phyloP scores from a whole-genome alignment of 176 grass and related monocot genomes.

The Juncus inflexus region DNA sequence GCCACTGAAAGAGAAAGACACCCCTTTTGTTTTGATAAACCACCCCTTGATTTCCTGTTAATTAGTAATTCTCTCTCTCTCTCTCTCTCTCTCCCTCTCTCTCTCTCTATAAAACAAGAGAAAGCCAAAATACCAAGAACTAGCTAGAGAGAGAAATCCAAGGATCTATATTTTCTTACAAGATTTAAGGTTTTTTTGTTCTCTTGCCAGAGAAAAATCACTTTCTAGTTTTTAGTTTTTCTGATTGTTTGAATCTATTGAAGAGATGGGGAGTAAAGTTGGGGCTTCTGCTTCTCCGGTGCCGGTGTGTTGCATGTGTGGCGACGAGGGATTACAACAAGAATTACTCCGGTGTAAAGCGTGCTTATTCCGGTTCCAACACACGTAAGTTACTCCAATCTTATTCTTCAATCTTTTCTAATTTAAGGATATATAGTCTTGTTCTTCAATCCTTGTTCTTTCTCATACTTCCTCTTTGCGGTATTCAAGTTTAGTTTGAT shows the following conservation, averaged over 20 bases:
- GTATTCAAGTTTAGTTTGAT: background rate
- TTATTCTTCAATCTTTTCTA: background rate
- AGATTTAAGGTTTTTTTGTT: background rate
- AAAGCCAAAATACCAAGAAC: constrained; percentile 14
- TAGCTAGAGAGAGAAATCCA: constrained; percentile 3
- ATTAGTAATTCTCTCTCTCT: background rate
- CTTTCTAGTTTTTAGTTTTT: constrained; percentile 1
- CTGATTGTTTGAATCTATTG: background rate
- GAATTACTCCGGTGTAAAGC: constrained; percentile 83
- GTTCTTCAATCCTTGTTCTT: background rate
- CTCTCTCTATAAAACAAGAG: constrained; percentile 15
- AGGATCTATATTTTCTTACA: background rate
- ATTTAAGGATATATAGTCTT: background rate
- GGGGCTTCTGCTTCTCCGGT: constrained; percentile 16
- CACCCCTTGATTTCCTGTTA: constrained; percentile 23
- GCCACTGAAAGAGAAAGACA: constrained; percentile 8
- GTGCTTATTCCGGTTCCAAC: constrained; percentile 73
- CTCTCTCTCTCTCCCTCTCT: background rate
- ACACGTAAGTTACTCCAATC: constrained; percentile 51
- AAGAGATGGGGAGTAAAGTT: constrained; percentile 54
- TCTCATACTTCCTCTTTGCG: background rate
- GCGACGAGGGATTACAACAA: constrained; percentile 70
- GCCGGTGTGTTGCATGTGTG: constrained; percentile 90
- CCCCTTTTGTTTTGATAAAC: background rate
- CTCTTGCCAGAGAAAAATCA: background rate